These are phyloP conservation scores for Xanthoparmelia taractica DNA, from an alignment of 495 filamentous ascomycete species.

Conservation along the genomic window DNA sequence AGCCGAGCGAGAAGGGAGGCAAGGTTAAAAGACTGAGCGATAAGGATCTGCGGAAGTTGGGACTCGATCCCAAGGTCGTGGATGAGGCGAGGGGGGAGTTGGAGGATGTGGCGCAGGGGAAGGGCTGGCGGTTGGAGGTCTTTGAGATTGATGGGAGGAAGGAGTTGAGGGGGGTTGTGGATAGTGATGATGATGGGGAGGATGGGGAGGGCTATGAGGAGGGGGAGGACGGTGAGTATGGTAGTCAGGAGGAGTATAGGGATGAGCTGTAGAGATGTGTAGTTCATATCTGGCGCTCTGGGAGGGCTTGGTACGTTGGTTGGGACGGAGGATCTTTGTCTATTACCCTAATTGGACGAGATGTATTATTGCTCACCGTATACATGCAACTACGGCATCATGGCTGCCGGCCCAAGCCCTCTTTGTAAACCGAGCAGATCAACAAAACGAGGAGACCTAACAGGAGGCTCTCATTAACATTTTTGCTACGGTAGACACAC, in stretches of 20 bases:
- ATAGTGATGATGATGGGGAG: constrained; percentile 29
- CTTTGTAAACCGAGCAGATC: too few relatives aligned
- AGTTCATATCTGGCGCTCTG: too few relatives aligned
- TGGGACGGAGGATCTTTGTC: too few relatives aligned
- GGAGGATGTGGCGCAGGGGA: constrained; percentile 35
- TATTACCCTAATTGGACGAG: too few relatives aligned
- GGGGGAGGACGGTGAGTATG: constrained; percentile 31
- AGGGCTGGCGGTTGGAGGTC: constrained; percentile 43
- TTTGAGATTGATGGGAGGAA: constrained; percentile 40
- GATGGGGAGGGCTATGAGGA: constrained; percentile 16
- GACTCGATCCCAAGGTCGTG: constrained; percentile 59
- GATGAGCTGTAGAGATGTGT: constrained; percentile 44
- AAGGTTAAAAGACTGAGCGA: constrained; percentile 45
- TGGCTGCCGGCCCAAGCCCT: too few relatives aligned
- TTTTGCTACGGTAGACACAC: too few relatives aligned
- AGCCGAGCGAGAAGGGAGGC: constrained; percentile 42
- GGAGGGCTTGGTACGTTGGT: too few relatives aligned
- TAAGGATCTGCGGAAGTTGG: constrained; percentile 59
- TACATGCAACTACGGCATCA: too few relatives aligned
- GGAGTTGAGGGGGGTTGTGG: constrained; percentile 40
- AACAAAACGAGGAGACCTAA: too few relatives aligned
- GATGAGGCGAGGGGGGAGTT: constrained; percentile 55
- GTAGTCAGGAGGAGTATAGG: constrained; percentile 47
- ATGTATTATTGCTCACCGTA: too few relatives aligned
- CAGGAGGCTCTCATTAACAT: too few relatives aligned